Evolutionary conservation across 2,329 filamentous ascomycete genomes (phyloP).

Genomic region (Zymoseptoria ardabiliae): DNA sequence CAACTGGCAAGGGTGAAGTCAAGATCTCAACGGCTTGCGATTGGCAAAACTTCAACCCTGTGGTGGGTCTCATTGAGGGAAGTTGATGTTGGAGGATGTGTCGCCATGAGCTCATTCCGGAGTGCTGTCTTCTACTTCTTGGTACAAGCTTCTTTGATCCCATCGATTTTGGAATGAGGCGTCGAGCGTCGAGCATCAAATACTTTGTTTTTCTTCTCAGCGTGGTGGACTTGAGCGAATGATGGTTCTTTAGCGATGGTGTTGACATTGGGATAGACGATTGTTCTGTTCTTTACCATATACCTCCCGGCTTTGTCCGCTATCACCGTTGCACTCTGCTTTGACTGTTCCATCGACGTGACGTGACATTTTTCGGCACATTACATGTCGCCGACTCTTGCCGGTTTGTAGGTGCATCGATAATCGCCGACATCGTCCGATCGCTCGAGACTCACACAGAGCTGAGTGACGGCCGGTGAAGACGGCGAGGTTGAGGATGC

Average conservation of each 20-base stretch:
- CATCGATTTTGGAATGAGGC: slow-evolving; percentile 4
- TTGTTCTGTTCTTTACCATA: background rate
- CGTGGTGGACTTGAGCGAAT: background rate
- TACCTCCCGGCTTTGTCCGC: background rate
- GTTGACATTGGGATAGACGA: background rate
- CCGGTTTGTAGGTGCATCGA: too few species aligned
- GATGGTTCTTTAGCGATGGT: slow-evolving; percentile 10
- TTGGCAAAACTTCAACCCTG: slow-evolving; percentile 32
- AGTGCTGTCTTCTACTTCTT: background rate
- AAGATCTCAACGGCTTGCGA: slow-evolving; percentile 25
- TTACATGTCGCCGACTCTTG: too few species aligned
- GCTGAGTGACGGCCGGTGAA: too few species aligned
- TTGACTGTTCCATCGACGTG: too few species aligned
- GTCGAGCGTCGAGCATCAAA: background rate
- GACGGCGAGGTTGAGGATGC: too few species aligned
- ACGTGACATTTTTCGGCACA: too few species aligned
- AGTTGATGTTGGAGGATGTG: background rate
- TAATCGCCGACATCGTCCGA: too few species aligned
- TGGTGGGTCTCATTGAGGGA: slow-evolving; percentile 22
- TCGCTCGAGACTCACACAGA: too few species aligned
- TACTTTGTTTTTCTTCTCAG: slow-evolving; percentile 1
- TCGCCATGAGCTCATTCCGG: background rate
- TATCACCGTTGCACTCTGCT: too few species aligned
- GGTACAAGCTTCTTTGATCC: slow-evolving; percentile 4
- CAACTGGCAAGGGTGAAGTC: slow-evolving; percentile 21